phyloP scores from a whole-genome alignment of 1,284 basidiomycete genomes.

The Cryptococcus floricola region DNA sequence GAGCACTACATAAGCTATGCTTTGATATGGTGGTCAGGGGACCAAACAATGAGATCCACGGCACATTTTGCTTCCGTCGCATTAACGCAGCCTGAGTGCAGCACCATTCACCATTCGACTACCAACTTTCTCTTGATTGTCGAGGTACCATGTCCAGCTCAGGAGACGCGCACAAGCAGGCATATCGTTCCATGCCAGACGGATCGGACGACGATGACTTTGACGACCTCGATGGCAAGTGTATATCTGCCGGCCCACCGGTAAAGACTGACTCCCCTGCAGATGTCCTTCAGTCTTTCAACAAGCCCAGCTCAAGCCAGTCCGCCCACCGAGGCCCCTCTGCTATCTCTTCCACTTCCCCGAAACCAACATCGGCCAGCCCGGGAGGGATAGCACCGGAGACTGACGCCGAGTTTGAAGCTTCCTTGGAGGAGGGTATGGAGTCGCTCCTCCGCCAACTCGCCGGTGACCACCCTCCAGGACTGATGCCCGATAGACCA shows the following conservation, averaged over 20 bases:
- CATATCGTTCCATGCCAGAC: constrained; percentile 2
- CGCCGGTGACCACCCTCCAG: constrained; percentile 47
- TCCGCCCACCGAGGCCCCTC: constrained; percentile 20
- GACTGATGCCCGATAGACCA: constrained; percentile 28
- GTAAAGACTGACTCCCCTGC: neutral
- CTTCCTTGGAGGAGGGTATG: constrained; percentile 76
- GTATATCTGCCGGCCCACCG: neutral
- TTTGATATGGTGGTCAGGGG: too few species aligned
- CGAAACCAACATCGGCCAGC: constrained; percentile 4
- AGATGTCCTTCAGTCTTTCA: constrained; percentile 48
- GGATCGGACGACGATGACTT: constrained; percentile 46
- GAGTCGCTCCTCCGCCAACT: constrained; percentile 75
- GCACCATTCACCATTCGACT: too few species aligned
- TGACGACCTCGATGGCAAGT: constrained; percentile 44
- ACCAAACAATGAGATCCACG: too few species aligned
- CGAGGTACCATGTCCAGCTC: too few species aligned
- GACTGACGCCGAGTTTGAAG: constrained; percentile 58
- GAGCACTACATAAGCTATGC: too few species aligned
- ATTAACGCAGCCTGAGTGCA: too few species aligned
- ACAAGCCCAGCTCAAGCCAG: constrained; percentile 15
- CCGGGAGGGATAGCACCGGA: constrained; percentile 1
- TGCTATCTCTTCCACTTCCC: constrained; percentile 28
- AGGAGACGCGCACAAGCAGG: too few species aligned
- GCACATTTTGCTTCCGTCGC: too few species aligned
- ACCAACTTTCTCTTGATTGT: too few species aligned